Base-by-base conservation (phyloP, 192 early-diverging fungal species). In the Phlyctochytrium bullatum region DNA sequence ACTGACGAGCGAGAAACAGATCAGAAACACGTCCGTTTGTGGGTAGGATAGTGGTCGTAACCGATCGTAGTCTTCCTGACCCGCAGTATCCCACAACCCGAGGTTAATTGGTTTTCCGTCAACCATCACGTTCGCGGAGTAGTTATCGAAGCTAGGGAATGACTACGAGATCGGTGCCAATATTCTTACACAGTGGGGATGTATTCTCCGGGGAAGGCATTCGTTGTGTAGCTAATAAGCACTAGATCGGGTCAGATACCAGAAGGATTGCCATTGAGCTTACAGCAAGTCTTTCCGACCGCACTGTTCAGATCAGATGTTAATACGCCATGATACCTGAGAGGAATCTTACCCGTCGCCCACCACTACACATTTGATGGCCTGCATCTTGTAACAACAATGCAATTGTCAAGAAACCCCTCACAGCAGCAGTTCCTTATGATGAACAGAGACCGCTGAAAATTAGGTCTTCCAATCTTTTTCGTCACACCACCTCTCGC, bases 191-290 rank as follows among this genome's bases (percentile, higher is more conserved):
- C 96, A 61, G 96, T 98, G 59, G 96, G 96, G 74, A 98, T 97
- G 74, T 98, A 98, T 84, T 98, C 96, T 61, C 96, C 96, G 20
- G 96, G 96, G 81, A 98, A 98, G 32, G 97, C 97, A 84, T 98
- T 98, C 67, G 97, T 98, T 20, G 97, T 98, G 84, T 98, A 98
- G 79, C 86, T 89, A 79, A 98, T 98, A 63, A 98, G 79, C 36
- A 96, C 76, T 83, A 60, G 4, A n/a, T 47, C 10, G 10, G 20
- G 40, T 6, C 40, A 47, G 10, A 47, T n/a, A n/a, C 10, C 23
- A 30, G 4, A 67, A 14, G 53, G 6, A 32, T 72, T 53, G n/a
- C 3, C n/a, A 4, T 24, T 47, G 28, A 29, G 25, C 76, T 52
- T 75, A 85, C 81, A 88, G 76, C 96, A 98, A 47, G 96, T 98